Percentiles rank a stretch among this genome's conserved stretches.
Evolutionary conservation across 2,329 filamentous ascomycete genomes (phyloP).

Genomic region (Fusarium nanum): DNA sequence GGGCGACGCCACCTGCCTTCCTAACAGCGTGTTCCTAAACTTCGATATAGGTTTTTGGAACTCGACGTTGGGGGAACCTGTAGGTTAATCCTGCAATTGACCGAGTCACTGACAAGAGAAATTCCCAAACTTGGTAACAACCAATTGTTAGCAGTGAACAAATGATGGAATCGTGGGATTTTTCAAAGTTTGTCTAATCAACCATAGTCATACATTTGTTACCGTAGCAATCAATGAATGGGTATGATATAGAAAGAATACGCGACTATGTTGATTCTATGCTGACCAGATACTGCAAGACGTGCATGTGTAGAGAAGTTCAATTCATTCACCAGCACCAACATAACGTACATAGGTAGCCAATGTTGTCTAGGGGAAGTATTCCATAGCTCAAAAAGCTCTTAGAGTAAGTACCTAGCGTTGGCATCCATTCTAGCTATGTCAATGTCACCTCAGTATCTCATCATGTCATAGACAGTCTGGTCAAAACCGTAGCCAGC

Average conservation of each 20-base stretch:
- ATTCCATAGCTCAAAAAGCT: neutral
- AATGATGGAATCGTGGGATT: neutral
- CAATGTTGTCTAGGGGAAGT: neutral
- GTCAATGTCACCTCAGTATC: neutral
- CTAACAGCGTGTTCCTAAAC: neutral
- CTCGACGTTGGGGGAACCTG: neutral
- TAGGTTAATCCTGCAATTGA: neutral
- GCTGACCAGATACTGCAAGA: neutral
- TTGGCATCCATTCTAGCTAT: neutral
- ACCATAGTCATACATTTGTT: neutral
- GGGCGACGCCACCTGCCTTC: neutral
- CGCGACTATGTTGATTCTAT: neutral
- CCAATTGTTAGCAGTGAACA: neutral
- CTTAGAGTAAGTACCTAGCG: neutral
- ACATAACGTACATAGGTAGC: neutral
- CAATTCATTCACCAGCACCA: neutral
- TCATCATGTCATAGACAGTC: neutral
- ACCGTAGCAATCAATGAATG: neutral
- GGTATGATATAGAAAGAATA: neutral
- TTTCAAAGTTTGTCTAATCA: neutral
- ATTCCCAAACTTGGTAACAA: neutral
- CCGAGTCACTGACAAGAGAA: neutral
- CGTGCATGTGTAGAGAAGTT: neutral
- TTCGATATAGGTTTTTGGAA: neutral
- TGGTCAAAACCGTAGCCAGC: neutral